Percentiles rank a stretch among this genome's conserved stretches.
phyloP scores from a whole-genome alignment of 371 early-diverging fungal genomes.

The Mortierella sp. region DNA sequence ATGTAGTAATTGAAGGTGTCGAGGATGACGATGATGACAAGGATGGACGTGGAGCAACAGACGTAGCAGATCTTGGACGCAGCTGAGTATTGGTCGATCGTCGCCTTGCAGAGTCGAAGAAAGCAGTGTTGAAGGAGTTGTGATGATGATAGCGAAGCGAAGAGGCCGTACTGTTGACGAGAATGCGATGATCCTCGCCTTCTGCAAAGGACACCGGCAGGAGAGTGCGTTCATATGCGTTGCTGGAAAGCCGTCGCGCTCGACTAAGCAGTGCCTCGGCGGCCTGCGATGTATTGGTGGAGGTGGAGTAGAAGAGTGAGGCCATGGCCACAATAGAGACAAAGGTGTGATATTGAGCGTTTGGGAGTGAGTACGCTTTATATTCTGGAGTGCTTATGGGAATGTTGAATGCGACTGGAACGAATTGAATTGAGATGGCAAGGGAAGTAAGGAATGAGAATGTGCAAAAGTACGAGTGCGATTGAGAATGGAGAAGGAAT shows the following conservation, averaged over 20 bases:
- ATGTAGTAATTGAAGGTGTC: not conserved
- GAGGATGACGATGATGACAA: constrained; percentile 5
- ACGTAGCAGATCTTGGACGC: not conserved
- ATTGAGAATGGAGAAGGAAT: not conserved
- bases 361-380: too few relatives aligned
- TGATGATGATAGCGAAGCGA: constrained; percentile 7
- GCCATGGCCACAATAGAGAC: constrained; percentile 11
- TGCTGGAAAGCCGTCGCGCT: constrained; percentile 42
- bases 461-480: not conserved
- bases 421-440: not conserved
- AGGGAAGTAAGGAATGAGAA: constrained; percentile 1
- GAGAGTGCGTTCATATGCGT: constrained; percentile 31
- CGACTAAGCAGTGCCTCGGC: constrained; percentile 41
- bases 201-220: constrained; percentile 28
- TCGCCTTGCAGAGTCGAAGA: constrained; percentile 2
- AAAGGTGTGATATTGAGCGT: not conserved
- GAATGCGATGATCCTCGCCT: constrained; percentile 24
- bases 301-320: constrained; percentile 6
- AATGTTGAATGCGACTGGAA: too few relatives aligned
- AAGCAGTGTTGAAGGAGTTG: constrained; percentile 4
- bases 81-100: constrained; percentile 12
- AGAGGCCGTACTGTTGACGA: not conserved
- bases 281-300: constrained; percentile 19
- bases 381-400: not conserved
- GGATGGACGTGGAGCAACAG: constrained; percentile 3